Base-by-base conservation (phyloP, 306 rosid genomes). In the Argentina anserina region DNA sequence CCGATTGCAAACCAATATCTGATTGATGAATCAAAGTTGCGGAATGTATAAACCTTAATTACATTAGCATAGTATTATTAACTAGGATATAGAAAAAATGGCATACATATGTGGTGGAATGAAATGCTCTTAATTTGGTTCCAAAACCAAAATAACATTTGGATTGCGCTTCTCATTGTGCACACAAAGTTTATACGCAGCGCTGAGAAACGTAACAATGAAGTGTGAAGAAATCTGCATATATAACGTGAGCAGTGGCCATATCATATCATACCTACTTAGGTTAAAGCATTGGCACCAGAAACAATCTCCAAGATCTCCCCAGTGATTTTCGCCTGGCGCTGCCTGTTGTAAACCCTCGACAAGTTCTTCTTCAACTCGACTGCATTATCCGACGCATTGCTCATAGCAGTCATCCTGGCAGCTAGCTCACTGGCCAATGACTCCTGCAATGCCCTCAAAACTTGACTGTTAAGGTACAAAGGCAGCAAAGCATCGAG, bases 281-380 rank as follows among this genome's bases (percentile, higher is more conserved):
- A 79, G 61, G 4, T 9, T 47, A 78, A 65, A 39, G 93, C 97
- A 49, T 88, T 42, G 64, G 98, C 97, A 34, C 98, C 98, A 34
- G 98, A 92, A 74, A 92, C 88, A 81, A 92, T 92, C 86, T 92
- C 98, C 43, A 92, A 86, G 14, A 92, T 92, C 87, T 92, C 98
- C 2, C 97, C 96, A 0, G 98, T 90, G 78, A 92, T 92, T 78
- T 92, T 90, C 2, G 97, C 98, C 70, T 92, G 98, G 41, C 96
- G 97, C 74, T 87, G 62, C 82, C 98, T 81, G 67, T 92, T 92
- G 77, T 92, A 92, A 7, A 72, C 45, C 15, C 0, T 26, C 2
- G 98, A 90, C 73, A 90, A 78, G 50, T 0, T 71, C 82, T 83
- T 90, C 91, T 80, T 92, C 90, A 90, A 80, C 74, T 92, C 97